Base-by-base conservation (phyloP, 768 basidiomycete species). In the Myochromella boudieri region DNA sequence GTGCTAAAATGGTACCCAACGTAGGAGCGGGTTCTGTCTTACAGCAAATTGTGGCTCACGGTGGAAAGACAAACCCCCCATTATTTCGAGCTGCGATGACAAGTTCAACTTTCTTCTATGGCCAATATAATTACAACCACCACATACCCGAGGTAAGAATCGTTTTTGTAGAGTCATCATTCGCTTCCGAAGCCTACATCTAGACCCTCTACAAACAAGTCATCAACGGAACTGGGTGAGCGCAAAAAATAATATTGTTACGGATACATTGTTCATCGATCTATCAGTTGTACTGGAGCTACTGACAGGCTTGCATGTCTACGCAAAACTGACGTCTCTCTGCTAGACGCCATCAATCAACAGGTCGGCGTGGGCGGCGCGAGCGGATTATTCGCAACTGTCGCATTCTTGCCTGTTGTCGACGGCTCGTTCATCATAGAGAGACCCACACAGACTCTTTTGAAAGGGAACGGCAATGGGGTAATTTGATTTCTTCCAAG, bases 11-110 rank as follows among this genome's bases (percentile, higher is more conserved):
- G n/a, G n/a, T n/a, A n/a, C n/a, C n/a, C n/a, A n/a, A n/a, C n/a
- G n/a, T n/a, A n/a, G n/a, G n/a, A n/a, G 76, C 69, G 15, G 75
- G 75, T 2, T 77, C 76, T 1, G 74, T 77, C 7, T 17, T 78
- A 3, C 75, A 77, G 40, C 76, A 77, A 20, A 24, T 77, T 3
- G 56, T 77, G 25, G 76, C 76, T 5, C 59, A 76, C 22, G 63
- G 63, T 12, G 76, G 76, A n/a, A 60, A 66, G 20, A 77, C 75
- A 0, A 49, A 61, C 5, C 75, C 75, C 0, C 64, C 68, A 1
- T 58, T 78, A 1, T 78, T 78, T 56, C 57, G 60, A 33, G 60
- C 51, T 5, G 74, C 67, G 0, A 75, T 77, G 6, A 63, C 70
- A 6, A 76, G 72, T 55, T 78, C 76, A 0, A 57, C 58, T 0